Base-by-base conservation (phyloP, 768 basidiomycete species). In the Termitomyces sp. region DNA sequence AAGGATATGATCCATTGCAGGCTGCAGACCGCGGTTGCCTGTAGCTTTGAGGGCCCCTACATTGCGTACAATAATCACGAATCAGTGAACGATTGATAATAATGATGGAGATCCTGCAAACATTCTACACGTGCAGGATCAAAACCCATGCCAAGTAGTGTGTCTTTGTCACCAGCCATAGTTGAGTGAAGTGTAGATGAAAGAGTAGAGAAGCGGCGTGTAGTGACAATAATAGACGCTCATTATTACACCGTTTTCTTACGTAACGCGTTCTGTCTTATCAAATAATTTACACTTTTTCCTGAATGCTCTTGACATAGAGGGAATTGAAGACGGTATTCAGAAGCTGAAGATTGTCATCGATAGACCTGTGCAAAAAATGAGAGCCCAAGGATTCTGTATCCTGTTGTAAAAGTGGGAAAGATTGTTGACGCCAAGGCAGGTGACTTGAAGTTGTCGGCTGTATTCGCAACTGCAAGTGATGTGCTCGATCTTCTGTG, bases 1-100 rank as follows among this genome's bases (percentile, higher is more conserved):
- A 37, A 97, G 74, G 37, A 97, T 76, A 71, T 91, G 88, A 66
- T 97, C 95, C 89, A 95, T 91, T 22, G 90, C 91, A 7, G 88
- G 89, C 69, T 97, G 95, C 0, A 98, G 77, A 3, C 95, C 96
- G 30, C 89, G 82, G 64, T 86, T 85, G 36, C 79, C 82, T 9
- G 94, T 97, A 5, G 91, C 91, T 64, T 87, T 88, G 58, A 96
- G 72, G 4, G 95, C 95, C 95, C 94, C 94, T 96, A 65, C 34
- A 37, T 39, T 43, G 49, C 59, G 48, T 53, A 14, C 60, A 44
- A 56, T 36, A 34, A 50, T 50, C 26, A n/a, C 26, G 6, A 40
- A 54, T 65, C 57, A 60, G 42, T 42, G 43, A 30, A 53, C 59
- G 45, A 50, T 46, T 59, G 36, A 48, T 7, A 16, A 40, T 50